A percentile compares a stretch with the other conserved stretches of the same genome.
phyloP scores from a whole-genome alignment of 177 flowering plant genomes.

The Vitis hybrid region DNA sequence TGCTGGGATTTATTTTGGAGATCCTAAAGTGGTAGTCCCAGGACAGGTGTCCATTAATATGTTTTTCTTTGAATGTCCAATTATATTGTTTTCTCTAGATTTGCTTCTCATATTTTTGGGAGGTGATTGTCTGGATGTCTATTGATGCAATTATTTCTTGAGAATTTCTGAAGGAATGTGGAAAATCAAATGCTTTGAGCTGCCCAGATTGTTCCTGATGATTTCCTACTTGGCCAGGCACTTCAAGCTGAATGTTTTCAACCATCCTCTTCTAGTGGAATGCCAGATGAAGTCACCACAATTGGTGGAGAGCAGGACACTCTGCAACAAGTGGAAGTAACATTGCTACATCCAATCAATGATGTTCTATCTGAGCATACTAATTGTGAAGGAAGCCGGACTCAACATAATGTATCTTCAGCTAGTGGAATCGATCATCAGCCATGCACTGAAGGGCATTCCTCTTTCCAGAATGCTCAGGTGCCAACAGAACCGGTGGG shows the following conservation, averaged over 20 bases:
- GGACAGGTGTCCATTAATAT: not conserved
- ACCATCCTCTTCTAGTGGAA: constrained; percentile 3
- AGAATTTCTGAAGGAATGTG: not conserved
- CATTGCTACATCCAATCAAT: constrained; percentile 7
- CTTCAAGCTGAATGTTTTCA: constrained; percentile 10
- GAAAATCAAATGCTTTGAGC: not conserved
- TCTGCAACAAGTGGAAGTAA: constrained; percentile 7
- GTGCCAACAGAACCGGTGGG: too few species aligned
- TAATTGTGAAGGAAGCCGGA: constrained; percentile 2
- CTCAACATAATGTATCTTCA: constrained; percentile 10
- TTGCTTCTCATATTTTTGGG: not conserved
- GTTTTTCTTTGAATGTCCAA: not conserved
- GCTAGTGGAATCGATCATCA: not conserved
- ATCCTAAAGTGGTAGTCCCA: not conserved
- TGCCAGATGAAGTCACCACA: constrained; percentile 8
- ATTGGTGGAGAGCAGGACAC: constrained; percentile 2
- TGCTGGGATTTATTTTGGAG: not conserved
- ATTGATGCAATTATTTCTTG: not conserved
- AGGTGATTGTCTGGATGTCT: not conserved
- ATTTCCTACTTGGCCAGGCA: constrained; percentile 10
- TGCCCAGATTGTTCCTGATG: not conserved
- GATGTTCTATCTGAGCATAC: constrained; percentile 6
- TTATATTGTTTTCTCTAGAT: not conserved
- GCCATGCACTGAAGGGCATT: too few species aligned
- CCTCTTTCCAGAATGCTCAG: too few species aligned